Base-by-base conservation (phyloP, 768 basidiomycete species). In the Rhizopogon sp. region DNA sequence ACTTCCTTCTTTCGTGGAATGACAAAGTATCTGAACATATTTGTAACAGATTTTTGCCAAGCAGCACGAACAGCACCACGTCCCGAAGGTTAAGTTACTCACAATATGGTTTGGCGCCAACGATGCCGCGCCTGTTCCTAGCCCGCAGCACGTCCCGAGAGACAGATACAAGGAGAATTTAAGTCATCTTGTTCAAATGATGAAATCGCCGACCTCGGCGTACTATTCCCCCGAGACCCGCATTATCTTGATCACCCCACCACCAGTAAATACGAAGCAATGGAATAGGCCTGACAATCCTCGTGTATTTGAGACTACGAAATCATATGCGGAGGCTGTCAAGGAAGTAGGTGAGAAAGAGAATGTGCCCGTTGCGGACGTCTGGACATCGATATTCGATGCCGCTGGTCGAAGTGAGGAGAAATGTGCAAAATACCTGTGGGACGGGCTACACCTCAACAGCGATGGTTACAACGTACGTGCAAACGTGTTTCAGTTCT, bases 81-180 rank as follows among this genome's bases (percentile, higher is more conserved):
- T 75, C 39, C 85, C 88, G 9, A 81, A 76, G 45, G 76, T 93
- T 39, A 82, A 81, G 41, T 68, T 95, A n/a, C 74, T 95, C 56
- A 82, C 82, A 5, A 83, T 96, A 64, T 97, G 92, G 92, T 90
- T 90, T 57, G 93, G 93, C 46, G 85, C 86, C 14, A 98, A 98
- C 70, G 94, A 98, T 67, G 82, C 94, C 6, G 82, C 80, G 60
- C 74, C 90, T 49, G 68, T 72, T 29, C 79, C 79, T 0, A 83
- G 79, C 17, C 70, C 75, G 13, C 94, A 96, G 64, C 87, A 93
- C 64, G 88, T 95, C 43, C 87, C 92, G 3, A 71, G 90, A 28
- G 69, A 74, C 17, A 74, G 75, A 46, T 96, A 83, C 75, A 77
- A 72, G 35, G 66, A 70, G 47, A 94, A 94, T 65, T 72, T 96